Evolutionary conservation across 768 basidiomycete genomes (phyloP).

Genomic region (Boletales sp.): DNA sequence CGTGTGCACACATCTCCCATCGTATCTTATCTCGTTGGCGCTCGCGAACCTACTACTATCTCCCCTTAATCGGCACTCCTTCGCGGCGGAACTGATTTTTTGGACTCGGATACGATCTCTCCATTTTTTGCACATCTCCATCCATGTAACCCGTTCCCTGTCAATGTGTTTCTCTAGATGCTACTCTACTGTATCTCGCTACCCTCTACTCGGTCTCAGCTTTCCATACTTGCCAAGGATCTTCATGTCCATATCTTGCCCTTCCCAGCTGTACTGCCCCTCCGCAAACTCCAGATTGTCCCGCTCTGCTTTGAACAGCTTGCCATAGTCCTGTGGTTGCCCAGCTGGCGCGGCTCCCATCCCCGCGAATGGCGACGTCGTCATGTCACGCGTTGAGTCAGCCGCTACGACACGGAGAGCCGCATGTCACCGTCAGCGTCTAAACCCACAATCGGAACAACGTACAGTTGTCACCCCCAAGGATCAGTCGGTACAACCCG

Average conservation of each 20-base stretch:
- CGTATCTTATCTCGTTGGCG: conserved; percentile 23
- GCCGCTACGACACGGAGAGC: conserved; percentile 50
- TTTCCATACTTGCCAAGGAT: conserved; percentile 78
- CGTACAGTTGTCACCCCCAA: conserved; percentile 87
- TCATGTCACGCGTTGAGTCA: conserved; percentile 74
- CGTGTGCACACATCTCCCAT: conserved; percentile 1
- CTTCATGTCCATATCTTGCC: conserved; percentile 73
- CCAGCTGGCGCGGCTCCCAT: conserved; percentile 43
- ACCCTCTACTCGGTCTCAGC: conserved; percentile 32
- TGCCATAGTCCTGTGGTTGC: conserved; percentile 80
- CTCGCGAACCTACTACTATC: conserved; percentile 23
- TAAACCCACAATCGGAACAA: conserved; percentile 11
- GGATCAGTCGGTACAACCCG: conserved; percentile 89
- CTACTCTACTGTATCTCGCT: conserved; percentile 20
- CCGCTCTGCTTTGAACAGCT: conserved; percentile 85
- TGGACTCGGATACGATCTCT: conserved; percentile 18
- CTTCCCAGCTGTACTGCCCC: conserved; percentile 80
- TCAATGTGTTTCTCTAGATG: conserved; percentile 11
- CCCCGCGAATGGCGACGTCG: conserved; percentile 62
- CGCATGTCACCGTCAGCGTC: conserved; percentile 13
- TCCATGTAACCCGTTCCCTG: conserved; percentile 24
- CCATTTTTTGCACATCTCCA: conserved; percentile 23
- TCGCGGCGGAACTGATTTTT: conserved; percentile 6
- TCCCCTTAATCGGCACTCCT: conserved; percentile 23
- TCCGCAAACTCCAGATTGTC: conserved; percentile 93